Evolutionary conservation across 345 rosid species (phyloP), one percentile per base, ranked within the genome.

Genomic region (Eucalyptus pauciflora): DNA sequence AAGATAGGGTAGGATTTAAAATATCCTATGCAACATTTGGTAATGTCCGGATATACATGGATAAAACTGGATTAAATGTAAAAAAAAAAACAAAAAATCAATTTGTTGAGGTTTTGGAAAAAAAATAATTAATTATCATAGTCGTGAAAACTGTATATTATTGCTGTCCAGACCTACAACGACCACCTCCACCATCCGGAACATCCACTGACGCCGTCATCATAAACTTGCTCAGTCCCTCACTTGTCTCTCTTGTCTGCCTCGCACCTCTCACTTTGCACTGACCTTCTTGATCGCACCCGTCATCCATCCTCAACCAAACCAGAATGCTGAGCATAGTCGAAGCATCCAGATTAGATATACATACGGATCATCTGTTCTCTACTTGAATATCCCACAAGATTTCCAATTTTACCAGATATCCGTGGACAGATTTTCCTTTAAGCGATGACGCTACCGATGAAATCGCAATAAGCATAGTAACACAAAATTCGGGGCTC

Each of bases 241-340:
- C 56, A 7, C 4, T 17, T 0, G 56, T 17, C 56, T 1, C 54
- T 6, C 9, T 52, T 17, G 0, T 17, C 56, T 17, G 1, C 62
- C 27, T 56, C 12, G 27, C 29, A 4, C 29, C 27, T 56, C 62
- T 56, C 62, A 22, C 62, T 24, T 24, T 56, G 27, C 62, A 56
- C 29, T 2, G 29, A 20, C 62, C 13, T 54, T 54, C 60, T 56
- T 10, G 29, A 56, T 56, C 62, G 62, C 11, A 4, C 62, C 12
- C 29, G 11, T 22, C 62, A 20, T 56, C 62, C 62, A 8, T 33
- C 33, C n/a, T 24, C n/a, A 58, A 58, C 64, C 64, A 33, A 58
- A 58, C 64, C 64, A 58, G 64, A 58, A 58, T 58, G 64, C 29
- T 9, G n/a, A 58, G 29, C 64, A 58, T 24, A 4, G 64, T 58